Evolutionary conservation across 441 rosid species (phyloP), one percentile per base, ranked within the genome.

Genomic region (Isatis lusitanica): DNA sequence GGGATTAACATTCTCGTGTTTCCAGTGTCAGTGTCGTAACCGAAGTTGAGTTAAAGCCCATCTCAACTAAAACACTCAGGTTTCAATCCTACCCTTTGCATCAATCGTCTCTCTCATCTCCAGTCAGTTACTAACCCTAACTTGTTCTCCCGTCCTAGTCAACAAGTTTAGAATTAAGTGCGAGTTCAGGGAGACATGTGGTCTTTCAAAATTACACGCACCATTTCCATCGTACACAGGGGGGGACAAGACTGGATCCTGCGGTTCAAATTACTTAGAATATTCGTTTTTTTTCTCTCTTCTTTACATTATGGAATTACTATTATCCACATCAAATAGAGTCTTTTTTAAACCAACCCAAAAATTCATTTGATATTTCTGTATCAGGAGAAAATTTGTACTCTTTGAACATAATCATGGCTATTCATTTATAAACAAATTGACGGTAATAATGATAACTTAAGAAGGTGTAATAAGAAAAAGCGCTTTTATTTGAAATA

Each of bases 231-330:
- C 21, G 13, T 21, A 35, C 31, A 47, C 57, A 59, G 24, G 28
- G 28, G 26, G 26, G 59, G 56, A 55, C 65, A 44, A 31, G 28
- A 44, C 57, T 46, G 12, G 13, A 47, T 12, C 58, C 35, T 63
- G 58, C 57, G 66, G 71, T 36, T 65, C 77, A 16, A 8, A 33
- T 73, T 55, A 6, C 42, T 52, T 62, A 8, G 69, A 71, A 71
- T 63, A 42, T 73, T 57, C 60, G 16, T 1, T 57, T 57, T 57
- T 57, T 5, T 73, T 6, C n/a, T 6, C n/a, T 35, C 2, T 33
- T 24, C 21, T 30, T 30, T 48, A 26, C 7, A 42, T 48, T 35
- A 10, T 42, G 35, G 26, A 40, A 9, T 48, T 72, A 52, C 63
- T 21, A 15, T 65, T 21, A 73, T 73, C 47, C 71, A 31, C 40